Evolutionary conservation across 495 filamentous ascomycete species (phyloP).

Genomic region (Gamarada debralockiae): DNA sequence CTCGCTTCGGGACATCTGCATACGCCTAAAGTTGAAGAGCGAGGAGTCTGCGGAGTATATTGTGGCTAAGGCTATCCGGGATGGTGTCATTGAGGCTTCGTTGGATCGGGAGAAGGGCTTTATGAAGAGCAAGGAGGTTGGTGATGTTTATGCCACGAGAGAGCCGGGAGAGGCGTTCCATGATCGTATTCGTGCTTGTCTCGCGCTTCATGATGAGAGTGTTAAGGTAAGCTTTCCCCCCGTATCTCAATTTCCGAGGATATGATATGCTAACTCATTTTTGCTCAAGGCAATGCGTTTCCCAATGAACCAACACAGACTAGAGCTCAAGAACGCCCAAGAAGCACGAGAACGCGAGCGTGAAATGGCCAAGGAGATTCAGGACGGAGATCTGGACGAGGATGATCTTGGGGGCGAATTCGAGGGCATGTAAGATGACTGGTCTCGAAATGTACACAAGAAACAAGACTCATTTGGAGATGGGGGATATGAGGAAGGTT

Average conservation of each 20-base stretch:
- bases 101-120: slow-evolving; percentile 91
- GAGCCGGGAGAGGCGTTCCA: slow-evolving; percentile 97
- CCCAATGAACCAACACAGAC: slow-evolving; percentile 98
- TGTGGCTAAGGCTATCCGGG: slow-evolving; percentile 95
- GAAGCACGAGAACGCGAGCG: slow-evolving; percentile 94
- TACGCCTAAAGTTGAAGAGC: slow-evolving; percentile 83
- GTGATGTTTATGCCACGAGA: slow-evolving; percentile 92
- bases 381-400: slow-evolving; percentile 95
- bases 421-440: slow-evolving; percentile 76
- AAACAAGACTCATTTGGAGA: not conserved
- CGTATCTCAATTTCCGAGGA: not conserved
- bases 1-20: slow-evolving; percentile 95
- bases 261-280: slow-evolving; percentile 10
- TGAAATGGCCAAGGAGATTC: slow-evolving; percentile 97
- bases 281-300: slow-evolving; percentile 83
- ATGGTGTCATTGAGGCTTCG: slow-evolving; percentile 95
- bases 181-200: slow-evolving; percentile 86
- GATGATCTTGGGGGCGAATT: slow-evolving; percentile 97
- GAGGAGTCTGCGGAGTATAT: slow-evolving; percentile 99
- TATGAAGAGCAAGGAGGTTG: slow-evolving; percentile 97
- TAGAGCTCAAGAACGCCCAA: slow-evolving; percentile 96
- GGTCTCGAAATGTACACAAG: slow-evolving; percentile 4
- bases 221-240: slow-evolving; percentile 67
- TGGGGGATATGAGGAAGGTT: slow-evolving; percentile 7
- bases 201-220: slow-evolving; percentile 92